Percentiles rank a stretch among this genome's conserved stretches.
Conservation (phyloP, 1,284 basidiomycete genomes). For the Phylloporus sp. region DNA sequence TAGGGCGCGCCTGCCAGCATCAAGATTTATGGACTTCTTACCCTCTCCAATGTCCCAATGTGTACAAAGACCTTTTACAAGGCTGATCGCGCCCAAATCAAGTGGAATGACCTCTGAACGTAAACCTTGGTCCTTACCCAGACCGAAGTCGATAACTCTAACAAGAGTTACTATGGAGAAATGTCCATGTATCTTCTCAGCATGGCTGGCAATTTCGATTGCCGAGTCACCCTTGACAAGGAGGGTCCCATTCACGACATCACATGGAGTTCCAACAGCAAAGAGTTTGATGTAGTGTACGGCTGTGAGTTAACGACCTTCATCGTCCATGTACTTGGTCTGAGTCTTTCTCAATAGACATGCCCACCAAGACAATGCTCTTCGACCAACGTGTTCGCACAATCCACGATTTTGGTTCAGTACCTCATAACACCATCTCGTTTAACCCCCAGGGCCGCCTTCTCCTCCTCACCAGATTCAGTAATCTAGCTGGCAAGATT, state of each 20-base stretch:
- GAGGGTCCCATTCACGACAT: conserved; percentile 99
- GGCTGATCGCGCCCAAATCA: conserved; percentile 92
- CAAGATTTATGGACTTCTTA: conserved; percentile 86
- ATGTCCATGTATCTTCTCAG: conserved; percentile 94
- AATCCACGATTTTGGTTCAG: conserved; percentile 89
- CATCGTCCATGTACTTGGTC: neutral
- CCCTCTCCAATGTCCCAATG: no score
- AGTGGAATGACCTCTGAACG: conserved; percentile 96
- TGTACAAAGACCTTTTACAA: conserved; percentile 95
- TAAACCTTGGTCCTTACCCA: conserved; percentile 90
- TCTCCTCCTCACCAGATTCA: conserved; percentile 91
- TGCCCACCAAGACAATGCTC: conserved; percentile 93
- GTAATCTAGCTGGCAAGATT: conserved; percentile 93
- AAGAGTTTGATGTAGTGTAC: conserved; percentile 96
- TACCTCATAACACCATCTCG: conserved; percentile 89
- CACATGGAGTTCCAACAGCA: conserved; percentile 95
- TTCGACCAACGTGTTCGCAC: conserved; percentile 92
- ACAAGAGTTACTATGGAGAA: conserved; percentile 98
- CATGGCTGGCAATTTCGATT: conserved; percentile 96
- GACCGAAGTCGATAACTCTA: conserved; percentile 96
- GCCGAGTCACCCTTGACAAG: conserved; percentile 91
- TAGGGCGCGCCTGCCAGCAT: conserved; percentile 92
- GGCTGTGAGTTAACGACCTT: conserved; percentile 72
- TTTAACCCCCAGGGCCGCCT: conserved; percentile 95
- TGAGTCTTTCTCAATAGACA: conserved; percentile 54